Base-by-base conservation (phyloP, 495 filamentous ascomycete species). In the Penicillium psychrofluorescens region DNA sequence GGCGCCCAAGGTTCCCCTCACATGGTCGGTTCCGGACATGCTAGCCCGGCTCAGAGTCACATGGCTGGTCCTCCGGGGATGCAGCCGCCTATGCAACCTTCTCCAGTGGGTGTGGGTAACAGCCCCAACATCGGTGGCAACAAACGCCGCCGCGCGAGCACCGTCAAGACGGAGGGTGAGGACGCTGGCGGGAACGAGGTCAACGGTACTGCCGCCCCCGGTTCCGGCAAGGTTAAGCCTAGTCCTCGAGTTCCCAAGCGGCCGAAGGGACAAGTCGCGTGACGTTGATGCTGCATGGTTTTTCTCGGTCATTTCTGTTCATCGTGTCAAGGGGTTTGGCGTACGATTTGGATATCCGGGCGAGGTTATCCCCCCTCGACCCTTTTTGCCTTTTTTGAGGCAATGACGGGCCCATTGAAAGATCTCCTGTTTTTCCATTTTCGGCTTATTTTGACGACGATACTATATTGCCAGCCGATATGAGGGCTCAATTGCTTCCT, bases 61-160 rank as follows among this genome's bases (percentile, higher is more conserved):
- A 54, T 71, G 36, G 52, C 58, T 22, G 64, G 63, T 11, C 66
- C 68, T 15, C 64, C 71, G 8, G 76, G 75, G 27, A 90, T 95
- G 80, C 84, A 81, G 44, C 86, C 81, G 51, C 82, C 86, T 60
- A 71, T 75, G 36, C 77, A 72, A 44, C 73, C 63, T n/a, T 84
- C 76, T n/a, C 81, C 82, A 48, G 80, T 80, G 3, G 90, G 85
- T 51, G 84, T 86, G 7, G 94, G 87, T 57, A 91, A 90, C 4
- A 94, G 88, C 41, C 90, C 90, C 8, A 85, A 83, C 43, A 79
- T 83, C 29, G 81, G 55, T 30, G 54, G 75, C 37, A 85, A 83
- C 57, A 90, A 92, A 66, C 79, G 88, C 45, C 75, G 90, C 44
- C 71, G 88, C 34, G 70, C 82, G 8, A 90, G 86, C 46, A 79